phyloP scores from a whole-genome alignment of 2,329 filamentous ascomycete species.

The Arthrobotrys conoides region DNA sequence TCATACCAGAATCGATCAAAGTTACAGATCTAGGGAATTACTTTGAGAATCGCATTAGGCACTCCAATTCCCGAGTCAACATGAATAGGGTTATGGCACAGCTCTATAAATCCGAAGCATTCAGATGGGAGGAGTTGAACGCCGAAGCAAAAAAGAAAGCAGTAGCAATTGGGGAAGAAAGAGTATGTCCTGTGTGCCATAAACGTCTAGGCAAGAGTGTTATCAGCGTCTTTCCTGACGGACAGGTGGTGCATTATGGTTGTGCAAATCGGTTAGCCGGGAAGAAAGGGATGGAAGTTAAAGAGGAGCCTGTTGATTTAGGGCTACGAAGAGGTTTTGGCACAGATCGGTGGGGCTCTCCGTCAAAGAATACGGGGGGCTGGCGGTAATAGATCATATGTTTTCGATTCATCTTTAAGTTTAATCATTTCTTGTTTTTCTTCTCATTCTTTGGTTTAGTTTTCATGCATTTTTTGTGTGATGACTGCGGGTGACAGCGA shows the following conservation, averaged over 20 bases:
- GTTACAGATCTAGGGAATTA: conserved; percentile 87
- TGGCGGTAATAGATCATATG: conserved; percentile 28
- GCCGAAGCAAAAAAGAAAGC: conserved; percentile 78
- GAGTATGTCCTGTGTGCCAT: conserved; percentile 91
- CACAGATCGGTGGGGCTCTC: conserved; percentile 43
- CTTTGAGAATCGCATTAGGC: conserved; percentile 89
- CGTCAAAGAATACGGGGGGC: conserved; percentile 14
- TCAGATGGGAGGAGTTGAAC: conserved; percentile 80
- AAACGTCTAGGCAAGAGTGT: conserved; percentile 93
- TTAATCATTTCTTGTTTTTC: conserved; percentile 8
- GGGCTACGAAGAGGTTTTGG: conserved; percentile 49
- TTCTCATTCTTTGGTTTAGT: conserved; percentile 11
- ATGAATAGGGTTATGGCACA: conserved; percentile 83
- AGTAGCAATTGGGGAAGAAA: conserved; percentile 87
- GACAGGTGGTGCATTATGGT: conserved; percentile 81
- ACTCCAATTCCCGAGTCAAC: conserved; percentile 84
- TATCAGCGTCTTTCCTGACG: conserved; percentile 83
- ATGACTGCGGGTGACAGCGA: conserved; percentile 37
- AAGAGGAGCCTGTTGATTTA: conserved; percentile 40
- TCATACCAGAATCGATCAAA: conserved; percentile 85
- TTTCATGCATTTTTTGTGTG: conserved; percentile 40
- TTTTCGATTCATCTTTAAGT: background rate
- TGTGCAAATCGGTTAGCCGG: conserved; percentile 70
- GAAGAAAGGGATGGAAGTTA: conserved; percentile 47
- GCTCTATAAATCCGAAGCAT: conserved; percentile 82